Evolutionary conservation across 257 asterid species (phyloP).

Genomic region (Solanum lignicaule): DNA sequence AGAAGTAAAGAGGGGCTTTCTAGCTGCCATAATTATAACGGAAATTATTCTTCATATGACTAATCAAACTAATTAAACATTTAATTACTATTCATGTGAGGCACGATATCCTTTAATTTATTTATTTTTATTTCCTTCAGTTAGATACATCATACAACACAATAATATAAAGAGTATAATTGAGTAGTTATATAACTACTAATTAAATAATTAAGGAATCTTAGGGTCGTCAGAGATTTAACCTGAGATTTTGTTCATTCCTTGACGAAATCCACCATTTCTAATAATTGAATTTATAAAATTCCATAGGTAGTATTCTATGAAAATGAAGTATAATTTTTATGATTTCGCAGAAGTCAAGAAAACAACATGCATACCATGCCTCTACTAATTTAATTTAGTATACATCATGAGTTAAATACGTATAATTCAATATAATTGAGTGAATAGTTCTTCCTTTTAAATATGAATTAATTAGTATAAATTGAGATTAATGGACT

Average conservation of each 20-base stretch:
- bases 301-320: background rate
- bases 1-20: background rate
- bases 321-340: background rate
- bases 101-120: background rate
- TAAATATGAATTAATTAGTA: background rate
- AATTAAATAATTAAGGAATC: background rate
- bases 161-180: background rate
- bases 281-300: background rate
- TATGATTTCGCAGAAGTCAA: background rate
- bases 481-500: background rate
- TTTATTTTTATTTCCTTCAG: background rate
- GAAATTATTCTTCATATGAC: conserved; percentile 1
- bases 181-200: background rate
- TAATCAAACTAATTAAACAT: background rate
- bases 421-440: background rate
- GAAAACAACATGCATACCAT: background rate
- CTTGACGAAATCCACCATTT: background rate
- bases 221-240: background rate
- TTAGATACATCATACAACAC: background rate
- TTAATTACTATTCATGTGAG: background rate
- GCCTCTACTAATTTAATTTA: background rate
- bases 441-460: background rate
- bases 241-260: background rate
- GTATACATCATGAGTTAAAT: background rate
- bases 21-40: background rate